Evolutionary conservation across 2,329 filamentous ascomycete genomes (phyloP).

Genomic region (Fusarium multiceps): DNA sequence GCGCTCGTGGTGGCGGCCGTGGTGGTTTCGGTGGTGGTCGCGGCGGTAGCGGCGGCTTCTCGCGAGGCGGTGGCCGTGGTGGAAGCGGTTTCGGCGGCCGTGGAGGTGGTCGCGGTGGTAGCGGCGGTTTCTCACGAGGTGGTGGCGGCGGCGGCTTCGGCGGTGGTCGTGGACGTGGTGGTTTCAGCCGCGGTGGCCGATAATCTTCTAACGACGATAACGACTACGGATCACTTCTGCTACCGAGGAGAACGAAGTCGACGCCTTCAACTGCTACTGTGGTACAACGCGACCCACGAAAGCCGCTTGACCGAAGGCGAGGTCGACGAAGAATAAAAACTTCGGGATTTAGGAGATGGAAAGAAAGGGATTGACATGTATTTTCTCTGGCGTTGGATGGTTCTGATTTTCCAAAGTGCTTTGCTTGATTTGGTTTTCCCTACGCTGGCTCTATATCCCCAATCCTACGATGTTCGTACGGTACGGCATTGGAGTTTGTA

Average conservation of each 20-base stretch:
- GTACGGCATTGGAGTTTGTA: conserved; percentile 45
- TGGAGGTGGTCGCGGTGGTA: conserved; percentile 41
- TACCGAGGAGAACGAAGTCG: conserved; percentile 12
- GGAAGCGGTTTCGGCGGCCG: conserved; percentile 34
- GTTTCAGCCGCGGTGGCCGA: conserved; percentile 47
- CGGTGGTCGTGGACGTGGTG: conserved; percentile 46
- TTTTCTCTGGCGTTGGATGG: conserved; percentile 42
- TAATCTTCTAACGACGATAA: conserved; percentile 22
- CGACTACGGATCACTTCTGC: conserved; percentile 10
- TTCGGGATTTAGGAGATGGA: conserved; percentile 18
- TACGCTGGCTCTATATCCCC: conserved; percentile 38
- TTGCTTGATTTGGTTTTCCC: conserved; percentile 38
- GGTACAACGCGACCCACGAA: conserved; percentile 35
- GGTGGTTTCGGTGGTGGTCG: conserved; percentile 53
- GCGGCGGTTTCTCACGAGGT: conserved; percentile 42
- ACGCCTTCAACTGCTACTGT: conserved; percentile 18
- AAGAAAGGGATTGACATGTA: conserved; percentile 38
- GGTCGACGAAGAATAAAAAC: conserved; percentile 8
- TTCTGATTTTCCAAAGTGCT: conserved; percentile 35
- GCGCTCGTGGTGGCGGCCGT: conserved; percentile 49
- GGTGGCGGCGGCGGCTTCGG: conserved; percentile 45
- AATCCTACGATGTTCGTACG: conserved; percentile 30
- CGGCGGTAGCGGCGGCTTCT: conserved; percentile 39
- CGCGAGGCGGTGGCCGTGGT: conserved; percentile 48
- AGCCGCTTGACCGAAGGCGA: conserved; percentile 11